Conservation (phyloP, 768 basidiomycete genomes). For the Tylopilus subfusipes region DNA sequence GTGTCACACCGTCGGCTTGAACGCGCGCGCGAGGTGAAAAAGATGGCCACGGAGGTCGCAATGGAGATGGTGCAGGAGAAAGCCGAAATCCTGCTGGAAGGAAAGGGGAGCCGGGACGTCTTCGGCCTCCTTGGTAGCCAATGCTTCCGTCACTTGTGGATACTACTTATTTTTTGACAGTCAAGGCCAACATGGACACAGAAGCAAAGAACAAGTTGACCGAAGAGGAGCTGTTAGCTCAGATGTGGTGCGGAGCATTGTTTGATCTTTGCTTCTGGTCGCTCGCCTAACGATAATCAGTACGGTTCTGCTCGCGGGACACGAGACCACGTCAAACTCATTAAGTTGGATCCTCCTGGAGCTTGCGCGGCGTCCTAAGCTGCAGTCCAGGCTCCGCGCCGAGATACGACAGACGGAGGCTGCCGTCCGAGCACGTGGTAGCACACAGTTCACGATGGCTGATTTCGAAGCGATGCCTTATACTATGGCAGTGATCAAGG, state of each 20-base stretch:
- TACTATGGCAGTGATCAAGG: conserved; percentile 36
- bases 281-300: neutral
- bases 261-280: neutral
- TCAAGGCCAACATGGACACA: conserved; percentile 29
- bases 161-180: conserved; percentile 5
- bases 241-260: neutral
- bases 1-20: too few species aligned
- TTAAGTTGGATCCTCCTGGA: conserved; percentile 62
- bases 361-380: conserved; percentile 52
- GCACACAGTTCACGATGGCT: conserved; percentile 15
- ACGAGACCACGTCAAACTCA: conserved; percentile 61
- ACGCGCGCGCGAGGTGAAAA: conserved; percentile 11
- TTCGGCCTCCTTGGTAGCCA: conserved; percentile 39
- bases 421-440: conserved; percentile 7
- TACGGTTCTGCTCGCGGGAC: conserved; percentile 30
- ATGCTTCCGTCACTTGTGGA: neutral
- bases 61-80: conserved; percentile 21
- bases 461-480: conserved; percentile 56
- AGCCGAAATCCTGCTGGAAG: conserved; percentile 5
- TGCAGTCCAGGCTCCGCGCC: conserved; percentile 57
- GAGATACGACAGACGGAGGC: conserved; percentile 15
- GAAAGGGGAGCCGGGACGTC: conserved; percentile 22
- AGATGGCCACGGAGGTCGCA: conserved; percentile 5
- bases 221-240: conserved; percentile 13
- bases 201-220: conserved; percentile 24